Evolutionary conservation across 1,284 basidiomycete genomes (phyloP).

Genomic region (Leccinum pachyderme): DNA sequence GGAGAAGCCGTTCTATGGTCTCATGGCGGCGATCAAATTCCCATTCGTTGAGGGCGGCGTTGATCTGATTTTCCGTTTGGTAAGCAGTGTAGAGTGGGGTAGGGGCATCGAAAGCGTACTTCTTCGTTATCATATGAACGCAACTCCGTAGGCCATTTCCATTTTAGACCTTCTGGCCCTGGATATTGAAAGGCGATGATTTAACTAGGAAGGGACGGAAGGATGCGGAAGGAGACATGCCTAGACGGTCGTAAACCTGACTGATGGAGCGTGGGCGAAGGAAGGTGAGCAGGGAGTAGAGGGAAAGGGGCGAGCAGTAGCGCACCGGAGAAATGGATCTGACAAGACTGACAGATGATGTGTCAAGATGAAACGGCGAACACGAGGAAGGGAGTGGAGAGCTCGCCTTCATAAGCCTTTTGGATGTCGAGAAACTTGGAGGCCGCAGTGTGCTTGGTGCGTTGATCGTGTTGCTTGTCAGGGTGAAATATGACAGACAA

Average conservation of each 20-base stretch:
- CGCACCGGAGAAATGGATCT: slow-evolving; percentile 69
- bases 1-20: slow-evolving; percentile 45
- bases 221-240: slow-evolving; percentile 35
- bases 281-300: slow-evolving; percentile 11
- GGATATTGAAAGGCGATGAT: slow-evolving; percentile 7
- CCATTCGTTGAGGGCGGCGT: slow-evolving; percentile 44
- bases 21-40: slow-evolving; percentile 42
- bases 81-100: slow-evolving; percentile 21
- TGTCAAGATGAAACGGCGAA: slow-evolving; percentile 6
- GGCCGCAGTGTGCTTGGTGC: slow-evolving; percentile 57
- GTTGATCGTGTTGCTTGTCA: slow-evolving; percentile 72
- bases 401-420: slow-evolving; percentile 72
- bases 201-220: slow-evolving; percentile 9
- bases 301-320: slow-evolving; percentile 9
- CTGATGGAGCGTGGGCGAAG: slow-evolving; percentile 29
- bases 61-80: slow-evolving; percentile 40
- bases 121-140: slow-evolving; percentile 50
- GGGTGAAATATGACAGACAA: slow-evolving; percentile 83
- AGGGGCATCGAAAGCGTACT: slow-evolving; percentile 38
- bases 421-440: slow-evolving; percentile 72
- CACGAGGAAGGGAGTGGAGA: not conserved
- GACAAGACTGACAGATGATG: slow-evolving; percentile 54
- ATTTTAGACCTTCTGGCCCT: slow-evolving; percentile 54
- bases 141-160: slow-evolving; percentile 42
- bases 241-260: slow-evolving; percentile 75